phyloP scores from a whole-genome alignment of 129 eudicot species.

The Heracleum sosnowskyi region DNA sequence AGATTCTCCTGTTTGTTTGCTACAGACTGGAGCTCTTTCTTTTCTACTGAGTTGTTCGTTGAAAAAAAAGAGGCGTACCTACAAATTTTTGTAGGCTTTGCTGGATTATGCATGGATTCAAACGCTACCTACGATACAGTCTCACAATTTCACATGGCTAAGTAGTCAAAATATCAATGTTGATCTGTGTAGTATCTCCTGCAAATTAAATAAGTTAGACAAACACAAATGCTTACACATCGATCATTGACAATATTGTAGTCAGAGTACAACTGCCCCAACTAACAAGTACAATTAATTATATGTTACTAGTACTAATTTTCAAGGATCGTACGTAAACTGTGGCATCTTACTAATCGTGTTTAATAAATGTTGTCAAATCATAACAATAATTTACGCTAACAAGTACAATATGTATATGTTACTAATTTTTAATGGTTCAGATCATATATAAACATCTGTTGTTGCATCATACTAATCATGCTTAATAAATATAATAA shows the following conservation, averaged over 20 bases:
- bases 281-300: not conserved
- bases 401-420: not conserved
- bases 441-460: too few relatives aligned
- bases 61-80: not conserved
- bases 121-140: not conserved
- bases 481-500: too few relatives aligned
- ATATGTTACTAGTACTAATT: too few relatives aligned
- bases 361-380: too few relatives aligned
- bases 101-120: slow-evolving; percentile 8
- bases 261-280: not conserved
- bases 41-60: not conserved
- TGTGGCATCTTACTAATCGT: too few relatives aligned
- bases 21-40: not conserved
- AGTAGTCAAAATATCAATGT: not conserved
- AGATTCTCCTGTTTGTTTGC: not conserved
- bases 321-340: too few relatives aligned
- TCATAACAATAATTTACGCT: too few relatives aligned
- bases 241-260: not conserved
- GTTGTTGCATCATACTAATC: too few relatives aligned
- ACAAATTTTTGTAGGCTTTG: not conserved
- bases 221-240: not conserved
- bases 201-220: not conserved
- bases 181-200: not conserved
- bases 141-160: slow-evolving; percentile 9
- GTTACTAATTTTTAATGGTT: too few relatives aligned